Conservation (phyloP, 1,284 basidiomycete genomes). For the Exobasidium cylindrosporum region DNA sequence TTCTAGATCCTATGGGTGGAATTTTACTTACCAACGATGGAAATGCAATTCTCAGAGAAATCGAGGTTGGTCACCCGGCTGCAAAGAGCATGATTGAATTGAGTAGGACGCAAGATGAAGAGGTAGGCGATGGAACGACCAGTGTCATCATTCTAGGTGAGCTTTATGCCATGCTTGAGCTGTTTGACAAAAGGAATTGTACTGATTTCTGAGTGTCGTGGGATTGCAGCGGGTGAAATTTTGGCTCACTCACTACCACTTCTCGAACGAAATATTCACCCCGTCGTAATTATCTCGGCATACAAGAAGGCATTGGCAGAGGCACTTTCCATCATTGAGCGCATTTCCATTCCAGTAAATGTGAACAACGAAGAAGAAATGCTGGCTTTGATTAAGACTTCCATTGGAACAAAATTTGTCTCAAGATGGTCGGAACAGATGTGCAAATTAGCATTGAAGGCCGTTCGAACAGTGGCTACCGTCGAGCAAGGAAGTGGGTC, state of each 20-base stretch:
- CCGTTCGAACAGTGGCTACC: slow-evolving; percentile 75
- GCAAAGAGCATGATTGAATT: slow-evolving; percentile 99
- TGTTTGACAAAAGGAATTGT: neutral
- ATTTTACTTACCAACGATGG: slow-evolving; percentile 82
- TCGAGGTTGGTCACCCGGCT: slow-evolving; percentile 95
- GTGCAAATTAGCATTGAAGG: slow-evolving; percentile 89
- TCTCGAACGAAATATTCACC: slow-evolving; percentile 93
- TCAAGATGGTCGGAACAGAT: slow-evolving; percentile 94
- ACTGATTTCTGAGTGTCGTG: neutral
- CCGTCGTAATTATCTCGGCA: slow-evolving; percentile 96
- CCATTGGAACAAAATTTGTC: slow-evolving; percentile 98
- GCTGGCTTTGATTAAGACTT: slow-evolving; percentile 95
- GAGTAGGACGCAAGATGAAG: slow-evolving; percentile 94
- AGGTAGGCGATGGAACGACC: slow-evolving; percentile 96
- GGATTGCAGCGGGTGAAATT: slow-evolving; percentile 85
- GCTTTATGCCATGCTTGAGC: too few relatives aligned
- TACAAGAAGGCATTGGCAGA: slow-evolving; percentile 93
- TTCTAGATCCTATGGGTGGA: slow-evolving; percentile 66
- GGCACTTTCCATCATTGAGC: slow-evolving; percentile 80
- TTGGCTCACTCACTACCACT: slow-evolving; percentile 90
- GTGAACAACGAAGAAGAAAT: slow-evolving; percentile 82
- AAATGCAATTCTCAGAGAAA: slow-evolving; percentile 93
- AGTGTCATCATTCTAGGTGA: slow-evolving; percentile 92
- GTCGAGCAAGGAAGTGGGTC: slow-evolving; percentile 58
- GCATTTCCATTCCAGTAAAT: slow-evolving; percentile 86